These are phyloP conservation scores for Xylariales sp. DNA, from an alignment of 2,329 filamentous ascomycete genomes.

Conservation along the genomic window DNA sequence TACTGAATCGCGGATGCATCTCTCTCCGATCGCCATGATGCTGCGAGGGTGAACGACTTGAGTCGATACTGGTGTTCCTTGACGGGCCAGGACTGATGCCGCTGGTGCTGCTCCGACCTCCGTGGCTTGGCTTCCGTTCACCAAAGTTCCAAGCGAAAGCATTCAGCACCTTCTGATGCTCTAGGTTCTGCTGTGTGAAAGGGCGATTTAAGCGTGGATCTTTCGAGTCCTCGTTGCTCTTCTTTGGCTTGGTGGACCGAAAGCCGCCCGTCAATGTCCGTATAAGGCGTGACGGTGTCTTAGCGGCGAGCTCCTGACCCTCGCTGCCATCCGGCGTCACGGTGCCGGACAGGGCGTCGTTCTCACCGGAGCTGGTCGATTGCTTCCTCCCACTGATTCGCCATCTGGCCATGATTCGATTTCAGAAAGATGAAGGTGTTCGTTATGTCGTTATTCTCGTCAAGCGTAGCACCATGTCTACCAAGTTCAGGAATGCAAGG, in stretches of 20 bases:
- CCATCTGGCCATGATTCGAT: constrained; percentile 15
- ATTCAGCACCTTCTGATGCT: constrained; percentile 27
- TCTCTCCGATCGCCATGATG: constrained; percentile 11
- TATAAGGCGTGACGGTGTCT: constrained; percentile 16
- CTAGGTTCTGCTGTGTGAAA: constrained; percentile 27
- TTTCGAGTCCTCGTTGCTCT: background rate
- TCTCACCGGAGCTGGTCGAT: constrained; percentile 18
- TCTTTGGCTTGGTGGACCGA: constrained; percentile 14
- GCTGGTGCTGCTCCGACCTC: constrained; percentile 19
- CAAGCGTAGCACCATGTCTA: too few relatives aligned
- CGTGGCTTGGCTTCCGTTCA: constrained; percentile 16
- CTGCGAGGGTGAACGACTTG: constrained; percentile 8
- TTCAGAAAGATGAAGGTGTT: background rate
- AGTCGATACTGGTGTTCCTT: constrained; percentile 22
- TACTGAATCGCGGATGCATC: constrained; percentile 14
- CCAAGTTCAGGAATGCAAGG: too few relatives aligned
- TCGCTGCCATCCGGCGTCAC: constrained; percentile 16
- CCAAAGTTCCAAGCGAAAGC: constrained; percentile 26
- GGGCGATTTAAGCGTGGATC: constrained; percentile 24
- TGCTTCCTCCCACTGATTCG: constrained; percentile 17
- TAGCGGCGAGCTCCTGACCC: constrained; percentile 13
- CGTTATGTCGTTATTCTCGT: too few relatives aligned
- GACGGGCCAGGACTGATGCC: constrained; percentile 26
- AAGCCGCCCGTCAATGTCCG: constrained; percentile 18
- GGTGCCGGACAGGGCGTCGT: constrained; percentile 15